Percentiles rank a stretch among this genome's conserved stretches.
phyloP scores from a whole-genome alignment of 495 filamentous ascomycete species.

The Neurospora sp. region DNA sequence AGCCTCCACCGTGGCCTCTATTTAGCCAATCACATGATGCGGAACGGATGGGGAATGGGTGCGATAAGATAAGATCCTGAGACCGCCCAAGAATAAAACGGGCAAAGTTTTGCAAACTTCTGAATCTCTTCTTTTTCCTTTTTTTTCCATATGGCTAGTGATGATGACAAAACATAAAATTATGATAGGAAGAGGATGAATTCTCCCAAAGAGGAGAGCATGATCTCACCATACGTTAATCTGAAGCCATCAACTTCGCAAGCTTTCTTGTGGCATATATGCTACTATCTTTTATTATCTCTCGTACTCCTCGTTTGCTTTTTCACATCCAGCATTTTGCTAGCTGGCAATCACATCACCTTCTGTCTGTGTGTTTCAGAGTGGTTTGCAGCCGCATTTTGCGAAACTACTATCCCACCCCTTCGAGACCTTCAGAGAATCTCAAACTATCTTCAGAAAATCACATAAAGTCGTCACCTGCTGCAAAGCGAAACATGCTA shows the following conservation, averaged over 20 bases:
- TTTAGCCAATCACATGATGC: background rate
- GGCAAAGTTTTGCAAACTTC: background rate
- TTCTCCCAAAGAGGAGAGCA: constrained; percentile 33
- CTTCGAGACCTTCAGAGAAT: background rate
- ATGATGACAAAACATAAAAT: constrained; percentile 40
- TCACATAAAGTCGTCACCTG: background rate
- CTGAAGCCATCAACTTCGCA: constrained; percentile 37
- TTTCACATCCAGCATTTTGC: background rate
- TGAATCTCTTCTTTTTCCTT: constrained; percentile 6
- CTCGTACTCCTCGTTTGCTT: background rate
- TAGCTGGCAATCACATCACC: background rate
- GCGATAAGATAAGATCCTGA: background rate
- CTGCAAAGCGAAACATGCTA: background rate
- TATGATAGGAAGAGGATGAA: constrained; percentile 53
- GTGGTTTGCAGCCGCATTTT: background rate
- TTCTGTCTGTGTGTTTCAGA: background rate
- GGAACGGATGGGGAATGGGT: background rate
- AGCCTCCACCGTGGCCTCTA: background rate
- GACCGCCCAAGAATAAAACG: background rate
- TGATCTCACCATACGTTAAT: constrained; percentile 44
- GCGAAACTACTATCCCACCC: background rate
- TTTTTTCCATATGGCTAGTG: constrained; percentile 34
- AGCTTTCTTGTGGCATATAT: background rate
- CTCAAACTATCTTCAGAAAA: background rate
- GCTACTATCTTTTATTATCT: background rate